Evolutionary conservation across 768 basidiomycete species (phyloP), one percentile per base, ranked within the genome.

Genomic region (Pulveroboletus sp.): DNA sequence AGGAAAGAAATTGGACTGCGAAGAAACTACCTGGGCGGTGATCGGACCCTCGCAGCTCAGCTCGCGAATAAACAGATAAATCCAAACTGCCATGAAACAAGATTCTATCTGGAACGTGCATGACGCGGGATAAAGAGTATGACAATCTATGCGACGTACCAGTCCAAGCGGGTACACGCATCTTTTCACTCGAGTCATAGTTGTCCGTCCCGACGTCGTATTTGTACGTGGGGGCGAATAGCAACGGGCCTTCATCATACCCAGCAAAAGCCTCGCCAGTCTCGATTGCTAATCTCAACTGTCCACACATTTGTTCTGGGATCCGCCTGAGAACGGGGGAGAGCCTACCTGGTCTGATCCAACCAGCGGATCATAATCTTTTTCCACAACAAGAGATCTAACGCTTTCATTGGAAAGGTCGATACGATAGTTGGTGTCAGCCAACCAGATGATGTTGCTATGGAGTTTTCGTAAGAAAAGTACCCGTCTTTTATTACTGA

Each of bases 91-190:
- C 95, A 52, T 80, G 81, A 71, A 86, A 94, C 49, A 99, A 65
- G 8, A 99, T 82, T n/a, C 97, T 90, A 73, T 99, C 97, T 93
- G 60, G n/a, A 33, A 45, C 7, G 16, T 29, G 40, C 43, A 37
- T 66, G 47, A 51, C 52, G 34, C 5, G 5, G 20, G 23, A 19
- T 38, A 2, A 27, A 19, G 10, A 41, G 21, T 34, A 17, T 19
- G 33, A 24, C 47, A 31, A 14, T 24, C n/a, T 25, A 33, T 44
- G 33, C 6, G 25, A 25, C 78, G 50, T 47, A 93, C 93, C 93
- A 59, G 95, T 98, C 94, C 94, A 98, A 16, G 95, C 92, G 6
- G 97, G 97, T 62, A 97, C 87, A 21, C 97, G 81, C 79, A 85
- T 82, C 73, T 98, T 99, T 69, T 98, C 97, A 63, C 91, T 90